These are phyloP conservation scores for Trametes cubensis DNA, from an alignment of 768 basidiomycete species.

Conservation along the genomic window DNA sequence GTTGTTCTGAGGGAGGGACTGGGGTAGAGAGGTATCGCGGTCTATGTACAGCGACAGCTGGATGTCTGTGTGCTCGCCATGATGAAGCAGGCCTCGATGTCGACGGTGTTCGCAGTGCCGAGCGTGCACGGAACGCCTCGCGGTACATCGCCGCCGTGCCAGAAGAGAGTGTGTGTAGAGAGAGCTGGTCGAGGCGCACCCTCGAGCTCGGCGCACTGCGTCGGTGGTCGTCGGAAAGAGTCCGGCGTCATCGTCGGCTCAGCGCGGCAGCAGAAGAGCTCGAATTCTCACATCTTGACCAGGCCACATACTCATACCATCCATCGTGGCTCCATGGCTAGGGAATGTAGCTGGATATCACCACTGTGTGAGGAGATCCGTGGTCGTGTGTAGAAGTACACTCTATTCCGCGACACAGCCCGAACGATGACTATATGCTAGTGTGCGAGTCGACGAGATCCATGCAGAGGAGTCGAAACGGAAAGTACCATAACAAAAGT, in stretches of 20 bases:
- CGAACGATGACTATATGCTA: conserved; percentile 3
- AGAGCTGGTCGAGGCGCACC: not conserved
- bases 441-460: conserved; percentile 10
- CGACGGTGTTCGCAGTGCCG: not conserved
- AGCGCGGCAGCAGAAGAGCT: not conserved
- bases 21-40: conserved; percentile 11
- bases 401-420: conserved; percentile 14
- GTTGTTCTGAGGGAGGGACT: conserved; percentile 5
- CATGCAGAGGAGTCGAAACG: not conserved
- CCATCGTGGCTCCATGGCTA: no score
- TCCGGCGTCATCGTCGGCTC: conserved; percentile 8
- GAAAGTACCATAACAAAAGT: not conserved
- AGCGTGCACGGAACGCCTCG: conserved; percentile 1
- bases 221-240: conserved; percentile 18
- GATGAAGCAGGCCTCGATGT: not conserved
- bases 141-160: conserved; percentile 7
- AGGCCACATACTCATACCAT: no score
- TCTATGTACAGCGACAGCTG: conserved; percentile 1
- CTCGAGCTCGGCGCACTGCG: conserved; percentile 1
- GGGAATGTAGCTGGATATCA: no score
- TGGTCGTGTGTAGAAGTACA: conserved; percentile 1
- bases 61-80: not conserved
- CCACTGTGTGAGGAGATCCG: no score
- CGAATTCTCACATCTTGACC: no score
- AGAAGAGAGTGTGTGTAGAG: not conserved